Evolutionary conservation across 2,329 filamentous ascomycete species (phyloP).

Genomic region (Annulohypoxylon truncatum): DNA sequence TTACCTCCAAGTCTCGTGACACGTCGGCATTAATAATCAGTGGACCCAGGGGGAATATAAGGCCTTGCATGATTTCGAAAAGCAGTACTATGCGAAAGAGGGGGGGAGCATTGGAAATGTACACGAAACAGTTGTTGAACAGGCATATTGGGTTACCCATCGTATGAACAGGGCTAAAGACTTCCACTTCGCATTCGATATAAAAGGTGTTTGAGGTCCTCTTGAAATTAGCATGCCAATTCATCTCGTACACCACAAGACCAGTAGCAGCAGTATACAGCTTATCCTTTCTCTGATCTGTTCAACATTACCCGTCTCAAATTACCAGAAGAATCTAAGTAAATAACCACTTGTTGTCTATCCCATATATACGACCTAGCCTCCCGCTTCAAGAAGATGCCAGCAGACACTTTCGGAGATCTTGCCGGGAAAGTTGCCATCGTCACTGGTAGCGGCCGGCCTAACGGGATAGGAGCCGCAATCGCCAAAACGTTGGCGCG

Average conservation of each 20-base stretch:
- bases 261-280: not conserved
- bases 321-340: not conserved
- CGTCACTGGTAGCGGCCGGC: slow-evolving; percentile 58
- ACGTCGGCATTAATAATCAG: not conserved
- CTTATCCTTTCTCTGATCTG: not conserved
- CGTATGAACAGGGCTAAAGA: not conserved
- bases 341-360: not conserved
- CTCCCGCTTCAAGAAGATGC: slow-evolving; percentile 38
- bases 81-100: not conserved
- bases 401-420: slow-evolving; percentile 51
- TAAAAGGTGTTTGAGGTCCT: not conserved
- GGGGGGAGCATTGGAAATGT: not conserved
- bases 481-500: slow-evolving; percentile 55
- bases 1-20: too few species aligned
- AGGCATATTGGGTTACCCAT: not conserved
- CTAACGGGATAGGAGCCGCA: slow-evolving; percentile 58
- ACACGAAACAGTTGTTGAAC: not conserved
- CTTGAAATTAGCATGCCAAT: not conserved
- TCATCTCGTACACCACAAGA: not conserved
- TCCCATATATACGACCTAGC: not conserved
- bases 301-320: not conserved
- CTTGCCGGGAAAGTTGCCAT: slow-evolving; percentile 58
- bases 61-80: not conserved
- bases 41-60: not conserved
- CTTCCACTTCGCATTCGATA: not conserved